Evolutionary conservation across 2,329 filamentous ascomycete genomes (phyloP), one percentile per base, ranked within the genome.

Genomic region (Penicillium sp.): DNA sequence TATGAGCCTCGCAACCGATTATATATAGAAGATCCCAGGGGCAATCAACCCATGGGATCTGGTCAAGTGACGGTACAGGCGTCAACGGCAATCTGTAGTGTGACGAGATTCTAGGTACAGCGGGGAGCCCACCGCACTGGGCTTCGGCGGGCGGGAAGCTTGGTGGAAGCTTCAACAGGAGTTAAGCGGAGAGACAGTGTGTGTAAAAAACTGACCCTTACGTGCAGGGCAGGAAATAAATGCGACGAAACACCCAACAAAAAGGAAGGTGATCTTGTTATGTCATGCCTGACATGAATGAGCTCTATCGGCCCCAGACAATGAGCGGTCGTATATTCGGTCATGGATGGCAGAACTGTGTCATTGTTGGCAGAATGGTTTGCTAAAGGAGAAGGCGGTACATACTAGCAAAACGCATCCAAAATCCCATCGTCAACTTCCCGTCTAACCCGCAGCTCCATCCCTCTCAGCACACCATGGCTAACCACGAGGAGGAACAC

Each of bases 401-500:
- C 19, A 24, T 0, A 1, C 5, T 29, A 65, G 69, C 71, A 71
- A 59, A 70, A 59, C 53, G 44, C 47, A 41, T 39, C 68, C 64
- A 66, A 70, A 70, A 68, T 69, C 62, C 62, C 59, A 62, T 58
- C 56, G 56, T 55, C 57, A 62, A 65, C 64, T 52, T 66, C 64
- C 55, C 64, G 55, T 60, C 61, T 51, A 59, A 56, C 63, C 63
- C 69, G 63, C 66, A 68, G 64, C 46, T 48, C 63, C 52, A 63
- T 62, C 57, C 60, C 60, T 63, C 54, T 56, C 58, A 66, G 59
- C 65, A 68, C 75, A 76, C 69, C 66, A 84, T 85, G 82, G 77
- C 79, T 65, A 73, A 77, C 53, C 64, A 74, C 56, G 70, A 73
- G 56, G 77, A 78, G 66, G 79, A 83, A 58, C 75, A 77, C 58